Conservation (phyloP, 495 filamentous ascomycete species). For the Neurospora sp. region DNA sequence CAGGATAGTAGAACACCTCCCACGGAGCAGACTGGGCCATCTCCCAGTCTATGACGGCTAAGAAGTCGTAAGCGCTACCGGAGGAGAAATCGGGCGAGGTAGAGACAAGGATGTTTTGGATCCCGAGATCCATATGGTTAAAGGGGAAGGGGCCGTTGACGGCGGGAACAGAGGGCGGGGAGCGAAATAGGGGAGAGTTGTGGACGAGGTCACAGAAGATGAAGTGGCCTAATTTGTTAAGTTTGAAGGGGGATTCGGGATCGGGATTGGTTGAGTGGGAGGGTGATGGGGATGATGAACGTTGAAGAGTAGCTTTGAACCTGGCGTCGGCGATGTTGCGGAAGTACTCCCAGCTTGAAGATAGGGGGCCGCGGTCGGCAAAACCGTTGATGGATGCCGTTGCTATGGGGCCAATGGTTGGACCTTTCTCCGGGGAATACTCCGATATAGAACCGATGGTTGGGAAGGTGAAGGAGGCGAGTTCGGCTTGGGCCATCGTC, state of each 20-base stretch:
- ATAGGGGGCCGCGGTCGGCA: constrained; percentile 2
- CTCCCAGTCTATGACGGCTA: constrained; percentile 26
- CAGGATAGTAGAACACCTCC: constrained; percentile 19
- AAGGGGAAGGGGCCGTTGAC: constrained; percentile 10
- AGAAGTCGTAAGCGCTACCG: constrained; percentile 14
- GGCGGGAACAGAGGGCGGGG: not conserved
- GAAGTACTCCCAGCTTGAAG: constrained; percentile 8
- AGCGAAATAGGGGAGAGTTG: not conserved
- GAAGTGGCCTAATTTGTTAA: not conserved
- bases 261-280: not conserved
- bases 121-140: constrained; percentile 22
- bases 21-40: constrained; percentile 17
- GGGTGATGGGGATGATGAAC: not conserved
- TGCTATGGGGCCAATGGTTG: constrained; percentile 5
- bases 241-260: not conserved
- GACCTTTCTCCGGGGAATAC: not conserved
- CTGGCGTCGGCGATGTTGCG: not conserved
- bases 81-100: not conserved
- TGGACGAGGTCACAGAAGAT: not conserved
- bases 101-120: constrained; percentile 22
- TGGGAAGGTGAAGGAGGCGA: constrained; percentile 5
- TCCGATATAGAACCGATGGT: constrained; percentile 10
- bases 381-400: constrained; percentile 3
- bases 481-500: constrained; percentile 11
- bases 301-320: not conserved